Base-by-base conservation (phyloP, 2,329 filamentous ascomycete genomes). In the Nemania sp. region DNA sequence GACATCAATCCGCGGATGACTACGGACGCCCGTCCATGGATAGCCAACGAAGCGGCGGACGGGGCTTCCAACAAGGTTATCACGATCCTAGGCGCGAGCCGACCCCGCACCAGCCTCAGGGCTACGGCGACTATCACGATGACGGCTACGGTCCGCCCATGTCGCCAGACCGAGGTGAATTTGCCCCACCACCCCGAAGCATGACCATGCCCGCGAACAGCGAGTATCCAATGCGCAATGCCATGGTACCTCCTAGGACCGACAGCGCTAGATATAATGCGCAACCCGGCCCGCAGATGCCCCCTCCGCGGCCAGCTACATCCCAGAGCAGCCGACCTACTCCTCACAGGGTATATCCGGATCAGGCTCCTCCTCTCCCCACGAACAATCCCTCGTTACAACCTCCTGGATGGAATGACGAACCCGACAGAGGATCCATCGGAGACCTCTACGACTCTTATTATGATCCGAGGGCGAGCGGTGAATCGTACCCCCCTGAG, bases 151-250 rank as follows among this genome's bases (percentile, higher is more conserved):
- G 67, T 12, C 66, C 66, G 22, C 66, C 72, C 15, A 71, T 69
- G 46, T 70, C 71, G 31, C 70, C 73, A 9, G 61, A 60, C 7
- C 64, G 66, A 55, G 71, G 75, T 33, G 72, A 74, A 5, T 83
- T 80, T 60, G 80, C 74, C 0, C 77, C 79, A 2, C 80, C 80
- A 7, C 65, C 71, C n/a, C 75, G 83, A 61, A 86, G 82, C 52
- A 81, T 80, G 77, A 86, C 84, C 5, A 82, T 85, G 80, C 82
- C 83, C 2, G 68, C 74, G 3, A 76, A 80, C 50, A 74, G 78
- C 9, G 64, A 66, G 19, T 61, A 74, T 28, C 39, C 53, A 8
- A 73, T 73, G 68, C 66, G 64, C 6, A 66, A 70, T 43, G 66
- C 58, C 11, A 67, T 66, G 17, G 64, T 67, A 26, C 73, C 68